Evolutionary conservation across 176 grass and related monocot genomes (phyloP).

Genomic region (Oryza punctata): DNA sequence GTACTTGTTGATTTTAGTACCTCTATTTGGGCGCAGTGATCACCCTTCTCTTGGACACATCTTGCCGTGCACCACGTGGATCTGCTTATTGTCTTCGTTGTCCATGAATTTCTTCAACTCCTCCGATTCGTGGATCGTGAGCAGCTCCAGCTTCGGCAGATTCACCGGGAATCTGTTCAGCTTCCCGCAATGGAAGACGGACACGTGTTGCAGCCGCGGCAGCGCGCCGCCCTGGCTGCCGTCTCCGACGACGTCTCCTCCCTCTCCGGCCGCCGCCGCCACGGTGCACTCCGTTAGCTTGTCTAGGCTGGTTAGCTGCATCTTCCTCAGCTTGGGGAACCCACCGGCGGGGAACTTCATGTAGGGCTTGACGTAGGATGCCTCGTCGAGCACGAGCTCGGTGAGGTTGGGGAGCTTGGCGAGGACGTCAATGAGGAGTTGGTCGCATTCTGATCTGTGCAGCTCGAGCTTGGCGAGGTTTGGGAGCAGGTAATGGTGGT

Average conservation of each 20-base stretch:
- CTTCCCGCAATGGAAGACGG: background rate
- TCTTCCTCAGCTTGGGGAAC: background rate
- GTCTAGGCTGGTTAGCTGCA: background rate
- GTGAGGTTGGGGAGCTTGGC: background rate
- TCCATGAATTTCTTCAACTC: background rate
- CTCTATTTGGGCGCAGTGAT: background rate
- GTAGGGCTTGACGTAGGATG: background rate
- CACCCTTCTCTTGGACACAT: background rate
- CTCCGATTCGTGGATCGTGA: background rate
- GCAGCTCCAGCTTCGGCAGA: background rate
- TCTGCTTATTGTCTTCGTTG: background rate
- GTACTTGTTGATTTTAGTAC: background rate
- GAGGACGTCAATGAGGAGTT: background rate
- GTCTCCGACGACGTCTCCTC: background rate
- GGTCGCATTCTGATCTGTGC: background rate
- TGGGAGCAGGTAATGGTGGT: background rate
- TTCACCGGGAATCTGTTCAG: background rate
- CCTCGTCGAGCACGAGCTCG: slow-evolving; percentile 2
- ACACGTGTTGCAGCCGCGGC: background rate
- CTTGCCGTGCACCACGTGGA: background rate
- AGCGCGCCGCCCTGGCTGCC: background rate
- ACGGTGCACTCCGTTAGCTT: background rate
- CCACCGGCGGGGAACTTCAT: background rate
- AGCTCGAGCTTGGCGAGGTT: slow-evolving; percentile 22
- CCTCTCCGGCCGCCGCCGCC: background rate